A percentile compares a stretch with the other conserved stretches of the same genome.
Conservation (phyloP, 768 basidiomycete species). For the Suillus alpinus region DNA sequence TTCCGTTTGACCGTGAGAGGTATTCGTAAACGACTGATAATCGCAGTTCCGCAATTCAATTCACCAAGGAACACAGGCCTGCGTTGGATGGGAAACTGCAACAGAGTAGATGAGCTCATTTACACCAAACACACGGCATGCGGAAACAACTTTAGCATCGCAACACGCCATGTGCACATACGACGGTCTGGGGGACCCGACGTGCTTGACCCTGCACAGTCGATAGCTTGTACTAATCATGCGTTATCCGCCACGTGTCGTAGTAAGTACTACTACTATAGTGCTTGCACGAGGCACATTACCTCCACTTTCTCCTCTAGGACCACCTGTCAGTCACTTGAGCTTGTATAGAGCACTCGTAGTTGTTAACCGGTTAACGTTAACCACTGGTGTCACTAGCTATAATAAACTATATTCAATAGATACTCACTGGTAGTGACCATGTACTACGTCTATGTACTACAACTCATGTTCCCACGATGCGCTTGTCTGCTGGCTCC, state of each 20-base stretch:
- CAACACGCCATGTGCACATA: background rate
- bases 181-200: background rate
- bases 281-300: background rate
- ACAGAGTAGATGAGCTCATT: background rate
- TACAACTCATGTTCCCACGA: background rate
- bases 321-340: background rate
- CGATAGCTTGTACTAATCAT: background rate
- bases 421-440: too few species aligned
- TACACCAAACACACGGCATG: background rate
- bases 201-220: background rate
- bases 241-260: background rate
- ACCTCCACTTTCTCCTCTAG: background rate
- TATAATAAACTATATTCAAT: background rate
- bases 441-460: too few species aligned
- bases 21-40: background rate
- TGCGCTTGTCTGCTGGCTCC: slow-evolving; percentile 10
- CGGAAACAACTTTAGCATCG: background rate
- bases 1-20: background rate
- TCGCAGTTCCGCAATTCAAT: background rate
- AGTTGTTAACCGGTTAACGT: too few species aligned
- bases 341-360: background rate
- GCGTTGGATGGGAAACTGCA: background rate
- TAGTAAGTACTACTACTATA: background rate
- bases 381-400: too few species aligned
- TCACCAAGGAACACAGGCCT: background rate